Conservation (phyloP, 306 rosid species). For the Medicago arabica region DNA sequence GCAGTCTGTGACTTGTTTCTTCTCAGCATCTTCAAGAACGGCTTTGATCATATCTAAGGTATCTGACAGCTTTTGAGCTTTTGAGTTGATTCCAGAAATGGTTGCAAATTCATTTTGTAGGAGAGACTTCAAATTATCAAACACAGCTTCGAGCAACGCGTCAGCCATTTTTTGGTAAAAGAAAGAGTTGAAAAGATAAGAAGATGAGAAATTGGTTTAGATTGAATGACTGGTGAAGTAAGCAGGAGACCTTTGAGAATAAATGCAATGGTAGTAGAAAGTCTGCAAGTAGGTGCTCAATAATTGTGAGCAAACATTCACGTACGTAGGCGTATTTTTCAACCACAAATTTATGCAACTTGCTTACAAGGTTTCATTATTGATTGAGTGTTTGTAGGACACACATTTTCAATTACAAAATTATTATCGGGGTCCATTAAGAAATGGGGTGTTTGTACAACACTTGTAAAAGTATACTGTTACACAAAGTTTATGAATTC, state of each 20-base stretch:
- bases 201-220: neutral
- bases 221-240: neutral
- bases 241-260: neutral
- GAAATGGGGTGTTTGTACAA: no score
- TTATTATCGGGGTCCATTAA: no score
- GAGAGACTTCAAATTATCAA: neutral
- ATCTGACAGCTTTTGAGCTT: neutral
- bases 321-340: no score
- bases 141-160: neutral
- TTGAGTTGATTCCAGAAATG: neutral
- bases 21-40: constrained; percentile 23
- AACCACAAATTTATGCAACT: no score
- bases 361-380: no score
- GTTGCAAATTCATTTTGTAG: constrained; percentile 12
- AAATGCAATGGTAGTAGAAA: neutral
- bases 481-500: neutral
- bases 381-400: no score
- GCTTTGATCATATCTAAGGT: neutral
- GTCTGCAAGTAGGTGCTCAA: no score
- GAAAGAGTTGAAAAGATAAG: neutral
- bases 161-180: constrained; percentile 7
- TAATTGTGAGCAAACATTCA: no score
- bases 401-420: no score
- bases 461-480: neutral
- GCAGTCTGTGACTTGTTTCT: neutral